Evolutionary conservation across 345 rosid species (phyloP).

Genomic region (Citrus medica): DNA sequence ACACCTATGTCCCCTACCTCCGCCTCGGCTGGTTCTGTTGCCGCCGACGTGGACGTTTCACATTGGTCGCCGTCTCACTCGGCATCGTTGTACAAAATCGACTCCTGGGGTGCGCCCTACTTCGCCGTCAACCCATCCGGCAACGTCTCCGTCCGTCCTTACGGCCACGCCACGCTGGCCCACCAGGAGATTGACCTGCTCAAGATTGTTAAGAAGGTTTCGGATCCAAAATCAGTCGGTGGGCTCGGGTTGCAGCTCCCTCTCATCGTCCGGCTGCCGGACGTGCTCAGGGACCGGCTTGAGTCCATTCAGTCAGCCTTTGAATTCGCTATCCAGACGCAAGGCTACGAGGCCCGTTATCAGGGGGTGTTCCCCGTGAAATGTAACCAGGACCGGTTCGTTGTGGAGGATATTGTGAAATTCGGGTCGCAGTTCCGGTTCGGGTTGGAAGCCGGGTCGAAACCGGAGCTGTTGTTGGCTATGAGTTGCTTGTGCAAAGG

Average conservation of each 20-base stretch:
- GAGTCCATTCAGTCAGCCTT: conserved; percentile 77
- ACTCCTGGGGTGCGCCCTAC: conserved; percentile 90
- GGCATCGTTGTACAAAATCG: conserved; percentile 59
- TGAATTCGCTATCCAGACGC: conserved; percentile 58
- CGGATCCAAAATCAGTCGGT: conserved; percentile 69
- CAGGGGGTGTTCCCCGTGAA: conserved; percentile 95
- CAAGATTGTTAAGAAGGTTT: conserved; percentile 71
- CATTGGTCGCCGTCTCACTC: conserved; percentile 77
- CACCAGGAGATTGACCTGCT: conserved; percentile 87
- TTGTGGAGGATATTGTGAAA: conserved; percentile 78
- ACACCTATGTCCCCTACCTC: not conserved
- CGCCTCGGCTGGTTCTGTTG: not conserved
- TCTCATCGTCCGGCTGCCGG: conserved; percentile 70
- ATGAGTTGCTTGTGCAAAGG: conserved; percentile 89
- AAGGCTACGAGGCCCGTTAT: conserved; percentile 62
- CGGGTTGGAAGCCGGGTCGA: conserved; percentile 93
- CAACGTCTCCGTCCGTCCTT: conserved; percentile 64
- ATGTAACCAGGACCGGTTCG: conserved; percentile 90
- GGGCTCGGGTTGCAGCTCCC: conserved; percentile 90
- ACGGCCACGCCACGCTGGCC: conserved; percentile 52
- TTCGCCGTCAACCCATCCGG: conserved; percentile 72
- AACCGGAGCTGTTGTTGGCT: conserved; percentile 90
- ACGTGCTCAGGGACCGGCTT: conserved; percentile 80
- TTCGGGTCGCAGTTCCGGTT: conserved; percentile 75
- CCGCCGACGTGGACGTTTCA: conserved; percentile 15